These are phyloP conservation scores for Mycena latifolia DNA, from an alignment of 768 basidiomycete species.

Conservation along the genomic window DNA sequence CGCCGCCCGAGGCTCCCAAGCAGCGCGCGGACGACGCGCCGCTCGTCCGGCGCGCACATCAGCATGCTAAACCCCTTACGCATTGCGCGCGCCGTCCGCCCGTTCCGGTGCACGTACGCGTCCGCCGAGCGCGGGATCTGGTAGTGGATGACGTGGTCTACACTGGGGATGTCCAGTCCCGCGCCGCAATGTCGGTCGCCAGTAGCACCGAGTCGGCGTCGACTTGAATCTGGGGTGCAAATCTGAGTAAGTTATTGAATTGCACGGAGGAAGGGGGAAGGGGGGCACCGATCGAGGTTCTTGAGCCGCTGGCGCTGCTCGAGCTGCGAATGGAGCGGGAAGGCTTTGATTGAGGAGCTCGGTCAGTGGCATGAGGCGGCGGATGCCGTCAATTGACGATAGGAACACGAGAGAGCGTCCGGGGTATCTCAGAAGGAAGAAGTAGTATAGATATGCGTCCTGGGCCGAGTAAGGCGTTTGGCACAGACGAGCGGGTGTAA, in stretches of 20 bases:
- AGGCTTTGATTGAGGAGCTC: slow-evolving; percentile 86
- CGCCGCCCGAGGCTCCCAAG: slow-evolving; percentile 81
- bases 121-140: slow-evolving; percentile 96
- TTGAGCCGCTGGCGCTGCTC: slow-evolving; percentile 97
- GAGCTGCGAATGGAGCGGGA: slow-evolving; percentile 92
- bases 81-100: slow-evolving; percentile 94
- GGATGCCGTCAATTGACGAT: slow-evolving; percentile 94
- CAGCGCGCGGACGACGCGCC: slow-evolving; percentile 76
- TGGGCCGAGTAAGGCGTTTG: slow-evolving; percentile 45
- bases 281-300: slow-evolving; percentile 86
- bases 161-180: slow-evolving; percentile 95
- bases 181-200: slow-evolving; percentile 96
- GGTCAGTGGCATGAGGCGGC: slow-evolving; percentile 87
- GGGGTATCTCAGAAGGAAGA: slow-evolving; percentile 94
- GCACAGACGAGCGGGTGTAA: slow-evolving; percentile 30
- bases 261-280: slow-evolving; percentile 11
- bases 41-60: slow-evolving; percentile 92
- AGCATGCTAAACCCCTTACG: slow-evolving; percentile 90
- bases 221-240: slow-evolving; percentile 78
- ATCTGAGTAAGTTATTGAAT: slow-evolving; percentile 21
- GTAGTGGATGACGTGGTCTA: slow-evolving; percentile 98
- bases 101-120: slow-evolving; percentile 93
- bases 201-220: slow-evolving; percentile 81
- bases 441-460: slow-evolving; percentile 97
- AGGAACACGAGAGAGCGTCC: slow-evolving; percentile 96